phyloP scores from a whole-genome alignment of 805 yeast genomes.

The Sugiyamaella americana region DNA sequence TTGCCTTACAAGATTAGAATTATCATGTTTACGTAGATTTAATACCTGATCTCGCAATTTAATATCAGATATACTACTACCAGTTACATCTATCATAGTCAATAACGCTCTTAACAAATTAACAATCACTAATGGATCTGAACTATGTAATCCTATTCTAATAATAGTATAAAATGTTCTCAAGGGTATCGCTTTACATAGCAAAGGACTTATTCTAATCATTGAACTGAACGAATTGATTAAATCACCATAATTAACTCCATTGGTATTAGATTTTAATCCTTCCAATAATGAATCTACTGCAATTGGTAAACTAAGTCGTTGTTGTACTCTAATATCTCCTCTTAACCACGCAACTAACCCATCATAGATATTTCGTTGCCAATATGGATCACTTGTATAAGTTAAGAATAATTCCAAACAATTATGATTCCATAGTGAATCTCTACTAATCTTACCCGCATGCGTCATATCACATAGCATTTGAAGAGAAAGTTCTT shows the following conservation, averaged over 20 bases:
- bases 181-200: constrained; percentile 14
- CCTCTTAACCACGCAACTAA: constrained; percentile 34
- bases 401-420: constrained; percentile 36
- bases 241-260: constrained; percentile 15
- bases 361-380: constrained; percentile 49
- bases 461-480: constrained; percentile 49
- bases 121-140: background rate
- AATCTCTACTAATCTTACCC: constrained; percentile 35
- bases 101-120: background rate
- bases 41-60: background rate
- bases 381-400: constrained; percentile 51
- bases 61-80: background rate
- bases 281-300: constrained; percentile 15
- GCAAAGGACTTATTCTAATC: constrained; percentile 13
- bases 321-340: constrained; percentile 21
- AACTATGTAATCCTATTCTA: background rate
- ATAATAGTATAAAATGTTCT: background rate
- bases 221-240: constrained; percentile 20
- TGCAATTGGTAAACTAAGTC: constrained; percentile 6
- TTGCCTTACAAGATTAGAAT: background rate
- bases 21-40: background rate
- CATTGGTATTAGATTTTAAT: constrained; percentile 12
- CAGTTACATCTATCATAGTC: background rate
- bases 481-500: constrained; percentile 49
- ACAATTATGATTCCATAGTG: constrained; percentile 36